Evolutionary conservation across 768 basidiomycete species (phyloP), one percentile per base, ranked within the genome.

Genomic region (Suillus variegatus): DNA sequence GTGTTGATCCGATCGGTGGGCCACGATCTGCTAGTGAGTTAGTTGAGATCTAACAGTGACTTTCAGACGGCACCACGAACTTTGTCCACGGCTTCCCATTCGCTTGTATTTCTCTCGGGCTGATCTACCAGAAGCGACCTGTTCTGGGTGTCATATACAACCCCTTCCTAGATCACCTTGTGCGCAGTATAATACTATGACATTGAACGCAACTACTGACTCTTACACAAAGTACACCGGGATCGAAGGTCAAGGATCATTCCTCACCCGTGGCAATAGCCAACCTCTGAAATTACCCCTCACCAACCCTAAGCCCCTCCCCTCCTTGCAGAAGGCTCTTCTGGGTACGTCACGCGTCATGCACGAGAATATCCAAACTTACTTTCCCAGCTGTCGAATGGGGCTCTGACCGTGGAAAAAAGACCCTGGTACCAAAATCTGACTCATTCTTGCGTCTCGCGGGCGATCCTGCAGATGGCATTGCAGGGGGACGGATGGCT

Each of bases 91-190:
- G 90, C 44, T 93, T 95, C 74, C 94, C 94, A 10, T 92, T 89
- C 75, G 92, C 87, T 35, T 95, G 93, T 76, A 92, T 96, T 74
- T 97, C 95, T 20, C 86, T 99, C 61, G 96, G 95, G 8, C 82
- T 99, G 71, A 90, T 96, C 66, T 89, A 92, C 79, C 83, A 90
- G 65, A 88, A 88, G 67, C 82, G 86, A 8, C 94, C 96, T 1
- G 85, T 96, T 8, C 82, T 97, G 20, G 96, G 96, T 1, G 95
- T 99, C 47, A 90, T 98, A 66, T 97, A 88, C 81, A 95, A 95
- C 73, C 96, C 96, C 0, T 95, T 95, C 84, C 84, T 95, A 62
- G 86, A 94, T 67, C 87, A 95, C 61, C 82, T 97, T 62, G 91
- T 92, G 64, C 68, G 84, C 65, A 70, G 9, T 36, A 32, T 32